These are phyloP conservation scores for Wickerhamomyces chambardii DNA, from an alignment of 805 yeast genomes.

Conservation along the genomic window DNA sequence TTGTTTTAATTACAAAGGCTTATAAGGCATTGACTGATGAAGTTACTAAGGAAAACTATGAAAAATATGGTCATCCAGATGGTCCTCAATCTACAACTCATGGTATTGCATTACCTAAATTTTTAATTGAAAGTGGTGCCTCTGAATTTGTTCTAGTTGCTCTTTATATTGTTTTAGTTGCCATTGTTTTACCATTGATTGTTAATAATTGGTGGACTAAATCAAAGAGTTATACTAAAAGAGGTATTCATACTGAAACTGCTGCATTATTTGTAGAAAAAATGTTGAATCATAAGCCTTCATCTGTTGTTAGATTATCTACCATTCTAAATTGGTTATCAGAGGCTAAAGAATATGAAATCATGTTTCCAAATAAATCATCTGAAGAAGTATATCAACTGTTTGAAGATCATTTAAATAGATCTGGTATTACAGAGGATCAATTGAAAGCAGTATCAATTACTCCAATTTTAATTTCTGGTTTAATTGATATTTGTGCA, in stretches of 20 bases:
- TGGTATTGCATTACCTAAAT: slow-evolving; percentile 93
- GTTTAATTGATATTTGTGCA: slow-evolving; percentile 74
- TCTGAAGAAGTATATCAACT: slow-evolving; percentile 40
- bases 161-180: slow-evolving; percentile 63
- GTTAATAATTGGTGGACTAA: slow-evolving; percentile 91
- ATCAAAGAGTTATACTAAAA: slow-evolving; percentile 70
- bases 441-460: slow-evolving; percentile 52
- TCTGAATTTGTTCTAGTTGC: slow-evolving; percentile 55
- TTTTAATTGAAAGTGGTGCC: slow-evolving; percentile 75
- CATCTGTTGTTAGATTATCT: slow-evolving; percentile 47
- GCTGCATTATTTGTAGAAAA: slow-evolving; percentile 69
- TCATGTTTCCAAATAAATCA: slow-evolving; percentile 29
- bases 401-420: slow-evolving; percentile 48
- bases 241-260: slow-evolving; percentile 77
- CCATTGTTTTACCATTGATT: slow-evolving; percentile 65
- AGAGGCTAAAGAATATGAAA: slow-evolving; percentile 55
- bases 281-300: slow-evolving; percentile 67
- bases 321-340: slow-evolving; percentile 52
- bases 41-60: slow-evolving; percentile 67
- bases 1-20: slow-evolving; percentile 81
- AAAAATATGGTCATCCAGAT: slow-evolving; percentile 94
- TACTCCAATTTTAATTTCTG: slow-evolving; percentile 57
- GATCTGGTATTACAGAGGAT: slow-evolving; percentile 30
- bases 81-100: slow-evolving; percentile 88
- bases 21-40: slow-evolving; percentile 94